phyloP scores from a whole-genome alignment of 1,284 basidiomycete species.

The Leccinum pallidistipes region DNA sequence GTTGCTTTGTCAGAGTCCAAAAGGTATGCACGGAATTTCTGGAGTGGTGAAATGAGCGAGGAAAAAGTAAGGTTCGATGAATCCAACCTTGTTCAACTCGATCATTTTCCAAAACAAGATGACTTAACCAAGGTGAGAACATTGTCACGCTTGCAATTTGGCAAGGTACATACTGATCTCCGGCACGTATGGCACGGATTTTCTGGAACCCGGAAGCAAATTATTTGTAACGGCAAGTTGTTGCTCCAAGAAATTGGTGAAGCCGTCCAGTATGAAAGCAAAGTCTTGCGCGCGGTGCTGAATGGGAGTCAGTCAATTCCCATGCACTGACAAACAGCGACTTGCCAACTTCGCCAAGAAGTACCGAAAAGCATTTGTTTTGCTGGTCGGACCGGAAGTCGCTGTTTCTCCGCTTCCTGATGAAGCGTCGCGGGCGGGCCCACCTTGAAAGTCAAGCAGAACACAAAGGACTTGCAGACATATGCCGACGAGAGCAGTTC shows the following conservation, averaged over 20 bases:
- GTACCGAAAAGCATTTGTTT: constrained; percentile 87
- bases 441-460: constrained; percentile 81
- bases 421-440: constrained; percentile 57
- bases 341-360: constrained; percentile 85
- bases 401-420: constrained; percentile 44
- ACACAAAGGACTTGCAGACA: constrained; percentile 77
- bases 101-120: constrained; percentile 89
- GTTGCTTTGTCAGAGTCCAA: constrained; percentile 77
- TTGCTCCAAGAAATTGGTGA: constrained; percentile 70
- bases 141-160: constrained; percentile 4
- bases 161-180: constrained; percentile 65
- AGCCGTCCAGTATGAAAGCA: constrained; percentile 75
- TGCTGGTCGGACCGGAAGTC: constrained; percentile 53
- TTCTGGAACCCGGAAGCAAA: constrained; percentile 79
- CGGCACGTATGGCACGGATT: constrained; percentile 75
- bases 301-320: constrained; percentile 10
- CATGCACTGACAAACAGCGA: constrained; percentile 14
- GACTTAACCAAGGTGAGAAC: constrained; percentile 44
- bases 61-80: not conserved
- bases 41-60: constrained; percentile 7
- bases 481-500: constrained; percentile 66
- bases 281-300: constrained; percentile 90
- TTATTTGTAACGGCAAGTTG: constrained; percentile 74
- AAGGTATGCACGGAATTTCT: constrained; percentile 87
- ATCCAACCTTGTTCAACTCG: constrained; percentile 82